Base-by-base conservation (phyloP, 306 rosid species). In the Purshia tridentata region DNA sequence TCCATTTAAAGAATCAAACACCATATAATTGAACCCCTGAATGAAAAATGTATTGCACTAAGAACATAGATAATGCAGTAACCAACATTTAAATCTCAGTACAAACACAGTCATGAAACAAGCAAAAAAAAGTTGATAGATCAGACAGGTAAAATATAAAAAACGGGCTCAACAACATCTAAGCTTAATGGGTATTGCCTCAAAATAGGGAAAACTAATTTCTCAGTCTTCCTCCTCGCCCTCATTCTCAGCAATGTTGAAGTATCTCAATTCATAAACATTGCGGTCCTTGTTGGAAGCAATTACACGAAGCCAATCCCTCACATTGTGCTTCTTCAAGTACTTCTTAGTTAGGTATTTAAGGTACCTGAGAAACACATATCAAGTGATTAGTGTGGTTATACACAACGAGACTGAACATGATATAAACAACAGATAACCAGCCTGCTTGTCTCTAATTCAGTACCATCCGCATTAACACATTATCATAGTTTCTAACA, bases 271-370 rank as follows among this genome's bases (percentile, higher is more conserved):
- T 80, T 92, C 98, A 55, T 90, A 92, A 52, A 92, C 81, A 65
- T 85, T 90, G 19, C 95, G 59, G 72, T 92, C 98, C 83, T 92
- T 92, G 92, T 92, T 92, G 64, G 98, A 90, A 6, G 96, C 84
- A 77, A 92, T 92, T 49, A 92, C 96, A 4, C 96, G 89, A 46
- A 92, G 98, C 98, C 98, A 92, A 81, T 92, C 98, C 84, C 98
- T 84, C 65, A 92, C 96, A 16, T 92, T 92, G 82, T 92, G 94
- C 81, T 92, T 92, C 85, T 92, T 92, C 98, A 92, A 75, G 81
- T 90, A 92, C 90, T 92, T 92, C 94, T 92, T 92, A 16, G 96
- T 90, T 67, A 92, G 81, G 80, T 92, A 92, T 59, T 92, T 92
- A 69, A 90, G 80, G 75, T 92, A 92, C 78, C 98, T 92, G 81